Base-by-base conservation (phyloP, 768 basidiomycete species). In the Psilocybe azurescens region DNA sequence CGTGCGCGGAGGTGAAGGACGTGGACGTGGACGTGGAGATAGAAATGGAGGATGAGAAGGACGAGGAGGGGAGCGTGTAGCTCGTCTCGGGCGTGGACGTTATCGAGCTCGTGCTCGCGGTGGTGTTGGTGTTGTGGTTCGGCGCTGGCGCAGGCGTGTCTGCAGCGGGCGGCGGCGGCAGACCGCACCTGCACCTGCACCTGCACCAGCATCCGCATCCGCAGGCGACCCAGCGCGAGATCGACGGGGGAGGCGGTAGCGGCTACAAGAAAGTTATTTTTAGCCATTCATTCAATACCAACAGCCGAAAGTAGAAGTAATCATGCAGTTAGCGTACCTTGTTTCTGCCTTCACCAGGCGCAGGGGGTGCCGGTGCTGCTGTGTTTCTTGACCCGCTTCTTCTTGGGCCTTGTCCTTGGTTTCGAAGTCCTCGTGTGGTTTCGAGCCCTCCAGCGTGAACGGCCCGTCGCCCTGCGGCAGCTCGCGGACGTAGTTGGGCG, bases 51-150 rank as follows among this genome's bases (percentile, higher is more conserved):
- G 49, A 14, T 1, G 58, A 44, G 8, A 39, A 10, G 29, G 51
- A 41, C 13, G 59, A 36, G 9, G 56, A 57, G 30, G 56, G 56
- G 46, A 57, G 30, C 11, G 56, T 60, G 59, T 54, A 60, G 53
- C 59, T 60, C 46, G 52, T 32, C 46, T 60, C 59, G 39, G 59
- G 59, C 13, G 59, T 60, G 4, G 28, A 30, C 11, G 50, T 52
- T 3, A 32, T 6, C 7, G 50, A 30, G 14, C 28, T 29, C 8
- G 7, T 5, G 13, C 24, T 16, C 6, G 44, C 14, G 41, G 56
- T 2, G 54, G n/a, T 3, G 24, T 39, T 56, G 55, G 1, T 36
- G 3, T n/a, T 44, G 6, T 28, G 57, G 6, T 11, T 24, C 10
- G 18, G 48, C 4, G 7, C 8, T 1, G 28, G 18, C 16, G 32